Evolutionary conservation across 495 filamentous ascomycete species (phyloP).

Genomic region (Astrocystis sublimbata): DNA sequence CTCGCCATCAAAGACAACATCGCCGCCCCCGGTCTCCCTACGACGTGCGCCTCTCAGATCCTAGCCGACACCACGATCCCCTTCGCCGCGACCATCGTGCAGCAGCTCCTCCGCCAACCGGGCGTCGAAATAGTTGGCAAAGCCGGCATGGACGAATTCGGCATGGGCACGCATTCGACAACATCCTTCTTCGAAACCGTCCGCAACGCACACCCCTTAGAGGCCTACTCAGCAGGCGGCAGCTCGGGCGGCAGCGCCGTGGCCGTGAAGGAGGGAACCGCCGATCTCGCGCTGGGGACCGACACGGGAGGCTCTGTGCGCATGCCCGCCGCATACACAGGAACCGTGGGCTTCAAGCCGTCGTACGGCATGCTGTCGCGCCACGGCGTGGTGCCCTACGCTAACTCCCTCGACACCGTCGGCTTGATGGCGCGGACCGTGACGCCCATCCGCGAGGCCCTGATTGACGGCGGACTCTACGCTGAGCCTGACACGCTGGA

Average conservation of each 20-base stretch:
- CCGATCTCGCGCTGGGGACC: conserved; percentile 80
- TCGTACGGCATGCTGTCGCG: conserved; percentile 83
- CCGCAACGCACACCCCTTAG: conserved; percentile 39
- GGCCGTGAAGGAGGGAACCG: conserved; percentile 71
- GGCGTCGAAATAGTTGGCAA: conserved; percentile 73
- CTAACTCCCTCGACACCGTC: conserved; percentile 93
- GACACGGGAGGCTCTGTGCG: conserved; percentile 94
- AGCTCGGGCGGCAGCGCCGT: conserved; percentile 94
- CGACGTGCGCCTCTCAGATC: conserved; percentile 79
- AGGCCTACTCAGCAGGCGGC: conserved; percentile 73
- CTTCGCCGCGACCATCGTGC: conserved; percentile 81
- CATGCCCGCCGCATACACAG: conserved; percentile 88
- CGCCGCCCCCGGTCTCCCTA: conserved; percentile 59
- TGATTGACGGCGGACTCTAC: conserved; percentile 49
- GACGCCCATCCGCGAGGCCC: conserved; percentile 51
- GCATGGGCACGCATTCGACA: conserved; percentile 91
- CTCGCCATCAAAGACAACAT: conserved; percentile 92
- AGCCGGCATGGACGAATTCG: conserved; percentile 96
- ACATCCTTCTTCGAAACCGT: conserved; percentile 74
- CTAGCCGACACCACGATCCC: conserved; percentile 72
- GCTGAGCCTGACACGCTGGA: conserved; percentile 67
- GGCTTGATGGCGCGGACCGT: conserved; percentile 68
- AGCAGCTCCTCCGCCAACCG: conserved; percentile 60
- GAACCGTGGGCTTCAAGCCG: conserved; percentile 88
- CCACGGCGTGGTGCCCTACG: conserved; percentile 91